Evolutionary conservation across 352 stramenopile species (phyloP), one percentile per base, ranked within the genome.

Genomic region (Phytophthora quininea): DNA sequence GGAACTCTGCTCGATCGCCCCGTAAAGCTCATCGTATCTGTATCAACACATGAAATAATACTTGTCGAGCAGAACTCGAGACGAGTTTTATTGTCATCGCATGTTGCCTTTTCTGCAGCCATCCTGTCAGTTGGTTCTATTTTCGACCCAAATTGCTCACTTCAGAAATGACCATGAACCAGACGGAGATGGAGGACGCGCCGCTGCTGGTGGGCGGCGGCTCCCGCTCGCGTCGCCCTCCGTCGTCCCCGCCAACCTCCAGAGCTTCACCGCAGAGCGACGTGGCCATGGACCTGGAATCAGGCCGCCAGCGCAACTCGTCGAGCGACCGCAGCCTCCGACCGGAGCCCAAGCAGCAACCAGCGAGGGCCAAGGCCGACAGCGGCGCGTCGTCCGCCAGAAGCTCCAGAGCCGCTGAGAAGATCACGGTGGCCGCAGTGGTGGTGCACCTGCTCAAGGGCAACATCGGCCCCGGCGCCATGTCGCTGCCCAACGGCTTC

Each of bases 401-500:
- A 10, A 70, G 38, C 33, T 29, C 60, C 48, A 59, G 55, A 32
- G 49, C 46, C 15, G 58, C 40, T 4, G 71, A 91, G 54, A 87
- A 86, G 59, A 82, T 91, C 43, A 82, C 77, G 15, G 63, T 89
- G 27, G 59, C 72, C 0, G 83, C 73, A 0, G 81, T 88, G 15
- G 66, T 92, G 19, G 75, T 94, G 56, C 84, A 94, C 48, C 60
- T 94, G 19, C 71, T 79, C 49, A 94, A 94, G 62, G 86, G 86
- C 15, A 92, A 92, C 63, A 90, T 94, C 31, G 86, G 86, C 0
- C 84, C 86, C 0, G 86, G 84, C 3, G 84, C 86, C 52, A 92
- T 94, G 81, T 92, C 86, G 45, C 73, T 94, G 29, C 86, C 86
- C 37, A 89, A 76, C 32, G 84, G 84, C 5, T 94, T 92, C 66